Evolutionary conservation across 371 early-diverging fungal species (phyloP).

Genomic region (Actinomortierella ambigua): DNA sequence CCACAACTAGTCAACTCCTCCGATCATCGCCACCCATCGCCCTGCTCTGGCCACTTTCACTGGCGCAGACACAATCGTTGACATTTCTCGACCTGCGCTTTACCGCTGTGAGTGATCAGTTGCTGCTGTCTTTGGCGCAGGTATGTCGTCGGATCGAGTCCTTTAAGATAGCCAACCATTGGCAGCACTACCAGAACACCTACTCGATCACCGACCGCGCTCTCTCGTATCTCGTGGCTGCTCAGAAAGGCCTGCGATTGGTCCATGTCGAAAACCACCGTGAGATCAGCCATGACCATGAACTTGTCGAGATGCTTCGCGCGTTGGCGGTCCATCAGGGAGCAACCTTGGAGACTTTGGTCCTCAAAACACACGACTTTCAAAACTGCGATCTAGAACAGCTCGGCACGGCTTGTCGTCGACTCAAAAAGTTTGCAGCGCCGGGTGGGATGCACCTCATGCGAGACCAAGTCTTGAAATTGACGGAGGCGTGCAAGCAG

Average conservation of each 20-base stretch:
- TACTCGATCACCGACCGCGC: slow-evolving; percentile 42
- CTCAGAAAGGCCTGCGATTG: slow-evolving; percentile 18
- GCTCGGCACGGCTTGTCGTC: slow-evolving; percentile 26
- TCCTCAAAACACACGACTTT: slow-evolving; percentile 42
- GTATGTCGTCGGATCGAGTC: slow-evolving; percentile 32
- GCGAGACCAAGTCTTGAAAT: slow-evolving; percentile 21
- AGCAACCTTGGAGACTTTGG: slow-evolving; percentile 24
- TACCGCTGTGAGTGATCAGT: slow-evolving; percentile 22
- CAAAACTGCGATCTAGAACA: slow-evolving; percentile 31
- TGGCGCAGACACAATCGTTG: slow-evolving; percentile 35
- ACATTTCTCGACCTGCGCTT: slow-evolving; percentile 37
- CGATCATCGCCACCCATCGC: slow-evolving; percentile 9
- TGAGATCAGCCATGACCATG: slow-evolving; percentile 42
- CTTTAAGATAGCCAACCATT: slow-evolving; percentile 33
- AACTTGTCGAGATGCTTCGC: slow-evolving; percentile 25
- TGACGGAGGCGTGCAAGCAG: slow-evolving; percentile 36
- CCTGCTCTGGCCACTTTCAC: slow-evolving; percentile 32
- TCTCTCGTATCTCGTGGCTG: slow-evolving; percentile 22
- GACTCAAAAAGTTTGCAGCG: slow-evolving; percentile 29
- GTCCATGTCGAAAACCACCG: slow-evolving; percentile 41
- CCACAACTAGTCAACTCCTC: neutral
- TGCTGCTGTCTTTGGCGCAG: slow-evolving; percentile 21
- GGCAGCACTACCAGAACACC: slow-evolving; percentile 33
- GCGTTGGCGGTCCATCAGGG: slow-evolving; percentile 19
- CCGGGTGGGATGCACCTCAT: slow-evolving; percentile 36